Evolutionary conservation across 345 rosid species (phyloP).

Genomic region (Salix brachista): DNA sequence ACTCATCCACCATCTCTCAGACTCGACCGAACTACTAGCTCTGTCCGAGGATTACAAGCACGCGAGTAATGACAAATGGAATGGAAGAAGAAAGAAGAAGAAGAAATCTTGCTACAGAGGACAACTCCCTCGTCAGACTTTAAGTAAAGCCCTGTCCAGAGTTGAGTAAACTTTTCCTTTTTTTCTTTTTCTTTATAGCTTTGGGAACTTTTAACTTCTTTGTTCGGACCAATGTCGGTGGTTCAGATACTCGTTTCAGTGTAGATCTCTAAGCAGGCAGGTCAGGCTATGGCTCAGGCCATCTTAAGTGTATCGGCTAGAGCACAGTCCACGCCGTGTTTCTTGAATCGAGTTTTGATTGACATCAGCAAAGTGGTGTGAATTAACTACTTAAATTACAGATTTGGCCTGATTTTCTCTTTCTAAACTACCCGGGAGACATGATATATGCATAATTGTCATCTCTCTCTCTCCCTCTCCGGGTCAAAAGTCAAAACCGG

Average conservation of each 20-base stretch:
- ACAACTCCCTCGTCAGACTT: background rate
- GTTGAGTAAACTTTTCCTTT: background rate
- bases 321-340: background rate
- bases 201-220: constrained; percentile 8
- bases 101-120: constrained; percentile 10
- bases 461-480: too few species aligned
- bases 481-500: too few species aligned
- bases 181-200: background rate
- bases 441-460: too few species aligned
- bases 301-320: background rate
- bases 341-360: background rate
- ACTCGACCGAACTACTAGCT: background rate
- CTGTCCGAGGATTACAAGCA: too few species aligned
- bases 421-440: background rate
- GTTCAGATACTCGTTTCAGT: background rate
- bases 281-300: background rate
- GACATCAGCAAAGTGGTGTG: background rate
- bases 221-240: constrained; percentile 22
- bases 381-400: background rate
- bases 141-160: constrained; percentile 11
- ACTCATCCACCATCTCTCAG: background rate
- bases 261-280: background rate
- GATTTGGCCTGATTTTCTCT: background rate
- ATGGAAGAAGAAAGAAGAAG: background rate
- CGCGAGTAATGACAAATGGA: too few species aligned